phyloP scores from a whole-genome alignment of 2,329 filamentous ascomycete species.

The Colletotrichum viniferum region DNA sequence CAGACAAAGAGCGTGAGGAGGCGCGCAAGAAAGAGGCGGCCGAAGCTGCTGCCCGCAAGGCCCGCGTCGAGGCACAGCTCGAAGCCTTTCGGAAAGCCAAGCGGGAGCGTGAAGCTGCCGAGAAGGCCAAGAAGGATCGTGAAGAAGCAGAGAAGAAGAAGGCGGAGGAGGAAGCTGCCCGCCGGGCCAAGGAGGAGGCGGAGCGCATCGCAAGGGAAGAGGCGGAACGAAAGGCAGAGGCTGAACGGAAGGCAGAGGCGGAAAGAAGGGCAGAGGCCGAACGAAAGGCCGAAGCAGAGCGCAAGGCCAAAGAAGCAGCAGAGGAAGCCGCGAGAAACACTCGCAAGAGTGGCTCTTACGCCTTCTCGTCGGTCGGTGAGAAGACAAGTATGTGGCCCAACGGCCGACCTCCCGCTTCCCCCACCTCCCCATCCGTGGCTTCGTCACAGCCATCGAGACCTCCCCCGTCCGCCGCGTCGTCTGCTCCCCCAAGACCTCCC shows the following conservation, averaged over 20 bases:
- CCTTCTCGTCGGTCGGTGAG: conserved; percentile 69
- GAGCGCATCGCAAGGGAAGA: conserved; percentile 45
- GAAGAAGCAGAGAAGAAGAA: conserved; percentile 48
- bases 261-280: conserved; percentile 32
- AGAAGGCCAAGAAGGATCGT: conserved; percentile 48
- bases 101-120: conserved; percentile 50
- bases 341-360: conserved; percentile 60
- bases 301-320: conserved; percentile 18
- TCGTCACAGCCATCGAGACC: conserved; percentile 49
- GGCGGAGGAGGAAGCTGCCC: conserved; percentile 26
- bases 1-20: conserved; percentile 33
- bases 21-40: conserved; percentile 32
- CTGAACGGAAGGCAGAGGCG: conserved; percentile 31
- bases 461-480: conserved; percentile 32
- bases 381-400: conserved; percentile 74
- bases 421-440: conserved; percentile 26
- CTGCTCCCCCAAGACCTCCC: conserved; percentile 40
- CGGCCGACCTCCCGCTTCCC: conserved; percentile 53
- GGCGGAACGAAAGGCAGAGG: conserved; percentile 34
- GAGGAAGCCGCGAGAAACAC: conserved; percentile 30
- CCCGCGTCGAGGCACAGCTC: conserved; percentile 26
- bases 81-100: conserved; percentile 25
- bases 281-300: conserved; percentile 32
- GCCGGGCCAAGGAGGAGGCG: conserved; percentile 30
- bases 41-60: conserved; percentile 32